These are phyloP conservation scores for Ophiostoma piceae DNA, from an alignment of 2,329 filamentous ascomycete genomes.

Conservation along the genomic window DNA sequence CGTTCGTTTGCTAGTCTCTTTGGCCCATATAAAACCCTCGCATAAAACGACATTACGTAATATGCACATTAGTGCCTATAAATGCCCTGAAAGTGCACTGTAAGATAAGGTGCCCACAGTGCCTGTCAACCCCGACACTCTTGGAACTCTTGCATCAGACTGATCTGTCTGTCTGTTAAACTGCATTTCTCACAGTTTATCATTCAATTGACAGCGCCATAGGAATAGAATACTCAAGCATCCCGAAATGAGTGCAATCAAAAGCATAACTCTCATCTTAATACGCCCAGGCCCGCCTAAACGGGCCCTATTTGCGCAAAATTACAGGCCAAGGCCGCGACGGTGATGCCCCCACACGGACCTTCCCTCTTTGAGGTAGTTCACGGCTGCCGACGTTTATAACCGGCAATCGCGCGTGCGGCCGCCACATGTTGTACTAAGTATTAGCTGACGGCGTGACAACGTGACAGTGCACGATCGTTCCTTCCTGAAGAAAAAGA, in stretches of 20 bases:
- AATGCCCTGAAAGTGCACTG: no score
- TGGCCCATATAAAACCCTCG: no score
- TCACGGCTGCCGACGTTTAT: conserved; percentile 21
- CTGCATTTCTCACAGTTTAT: no score
- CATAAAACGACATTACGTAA: no score
- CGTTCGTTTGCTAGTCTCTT: no score
- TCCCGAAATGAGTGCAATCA: neutral
- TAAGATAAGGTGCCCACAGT: no score
- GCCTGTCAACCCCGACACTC: no score
- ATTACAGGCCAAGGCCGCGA: neutral
- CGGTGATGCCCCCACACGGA: conserved; percentile 5
- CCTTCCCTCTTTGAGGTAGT: conserved; percentile 21
- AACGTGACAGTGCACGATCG: conserved; percentile 9
- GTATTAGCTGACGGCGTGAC: neutral
- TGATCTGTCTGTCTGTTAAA: no score
- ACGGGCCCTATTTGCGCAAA: neutral
- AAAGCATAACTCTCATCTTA: neutral
- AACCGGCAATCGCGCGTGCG: conserved; percentile 17
- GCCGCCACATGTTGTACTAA: neutral
- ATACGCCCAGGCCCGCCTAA: neutral
- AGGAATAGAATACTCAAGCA: neutral
- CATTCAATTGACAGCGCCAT: no score
- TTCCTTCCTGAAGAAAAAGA: neutral
- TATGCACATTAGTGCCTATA: no score
- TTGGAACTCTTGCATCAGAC: no score